Percentiles rank a stretch among this genome's conserved stretches.
These are phyloP conservation scores for Xerocomellus amylosporus DNA, from an alignment of 768 basidiomycete genomes.

Conservation along the genomic window DNA sequence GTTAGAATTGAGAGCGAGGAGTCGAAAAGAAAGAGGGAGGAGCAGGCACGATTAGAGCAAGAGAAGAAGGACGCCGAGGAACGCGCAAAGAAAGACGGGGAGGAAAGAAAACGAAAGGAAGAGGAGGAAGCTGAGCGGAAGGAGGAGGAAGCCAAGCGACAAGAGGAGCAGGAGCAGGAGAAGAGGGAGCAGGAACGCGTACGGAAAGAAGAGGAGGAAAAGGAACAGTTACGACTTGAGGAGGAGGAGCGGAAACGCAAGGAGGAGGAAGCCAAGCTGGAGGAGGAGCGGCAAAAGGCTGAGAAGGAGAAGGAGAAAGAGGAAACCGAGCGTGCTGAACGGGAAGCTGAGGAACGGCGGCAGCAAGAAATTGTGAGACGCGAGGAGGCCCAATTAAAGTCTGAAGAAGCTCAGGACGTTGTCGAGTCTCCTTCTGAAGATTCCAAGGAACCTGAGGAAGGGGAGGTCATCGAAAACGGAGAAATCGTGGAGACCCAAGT, in stretches of 20 bases:
- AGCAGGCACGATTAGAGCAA: conserved; percentile 41
- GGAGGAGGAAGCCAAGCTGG: conserved; percentile 24
- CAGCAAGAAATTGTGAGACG: conserved; percentile 19
- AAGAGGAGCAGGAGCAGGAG: conserved; percentile 47
- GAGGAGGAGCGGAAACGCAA: conserved; percentile 37
- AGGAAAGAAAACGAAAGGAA: conserved; percentile 39
- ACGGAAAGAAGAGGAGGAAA: conserved; percentile 40
- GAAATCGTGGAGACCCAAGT: conserved; percentile 27
- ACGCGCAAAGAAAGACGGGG: conserved; percentile 35
- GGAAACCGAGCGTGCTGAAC: conserved; percentile 41
- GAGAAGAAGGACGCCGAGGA: conserved; percentile 40
- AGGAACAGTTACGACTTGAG: conserved; percentile 29
- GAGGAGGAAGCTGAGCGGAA: conserved; percentile 44
- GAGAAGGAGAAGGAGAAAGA: conserved; percentile 38
- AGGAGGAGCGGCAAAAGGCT: conserved; percentile 32
- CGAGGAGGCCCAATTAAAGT: conserved; percentile 33
- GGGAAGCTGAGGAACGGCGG: conserved; percentile 33
- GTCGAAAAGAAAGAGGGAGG: conserved; percentile 48
- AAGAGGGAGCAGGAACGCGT: conserved; percentile 41
- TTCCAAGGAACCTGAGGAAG: conserved; percentile 43
- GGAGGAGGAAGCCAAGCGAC: conserved; percentile 37
- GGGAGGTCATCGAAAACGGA: conserved; percentile 34
- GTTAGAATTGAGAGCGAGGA: conserved; percentile 68
- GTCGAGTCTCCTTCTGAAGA: conserved; percentile 42
- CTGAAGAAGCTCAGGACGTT: conserved; percentile 35